phyloP scores from a whole-genome alignment of 2,329 filamentous ascomycete species.

The Clarireedia paspali region DNA sequence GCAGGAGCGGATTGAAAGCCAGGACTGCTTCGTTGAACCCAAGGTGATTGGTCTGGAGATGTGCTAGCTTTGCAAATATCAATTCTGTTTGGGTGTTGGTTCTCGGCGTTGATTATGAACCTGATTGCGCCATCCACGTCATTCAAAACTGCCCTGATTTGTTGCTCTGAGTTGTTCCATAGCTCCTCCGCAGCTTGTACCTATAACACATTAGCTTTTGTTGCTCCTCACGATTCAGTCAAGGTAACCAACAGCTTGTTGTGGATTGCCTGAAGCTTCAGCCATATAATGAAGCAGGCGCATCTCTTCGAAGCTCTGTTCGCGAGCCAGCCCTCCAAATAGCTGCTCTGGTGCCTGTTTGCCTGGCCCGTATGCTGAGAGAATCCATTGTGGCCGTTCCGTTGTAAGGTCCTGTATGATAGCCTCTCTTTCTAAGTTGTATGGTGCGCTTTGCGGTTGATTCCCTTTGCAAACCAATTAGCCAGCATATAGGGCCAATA shows the following conservation, averaged over 20 bases:
- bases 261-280: constrained; percentile 50
- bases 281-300: constrained; percentile 69
- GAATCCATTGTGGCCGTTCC: constrained; percentile 74
- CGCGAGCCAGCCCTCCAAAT: constrained; percentile 69
- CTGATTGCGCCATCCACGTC: constrained; percentile 66
- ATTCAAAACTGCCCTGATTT: constrained; percentile 62
- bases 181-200: constrained; percentile 53
- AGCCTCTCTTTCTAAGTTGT: constrained; percentile 33
- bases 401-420: constrained; percentile 61
- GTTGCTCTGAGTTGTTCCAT: constrained; percentile 56
- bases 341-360: constrained; percentile 71
- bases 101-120: constrained; percentile 57
- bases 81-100: constrained; percentile 67
- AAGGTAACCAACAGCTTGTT: constrained; percentile 33
- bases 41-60: constrained; percentile 19
- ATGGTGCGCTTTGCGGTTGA: constrained; percentile 14
- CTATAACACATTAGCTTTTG: constrained; percentile 31
- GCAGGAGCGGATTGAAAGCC: constrained; percentile 28
- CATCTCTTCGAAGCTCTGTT: constrained; percentile 86
- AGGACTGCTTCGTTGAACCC: constrained; percentile 6
- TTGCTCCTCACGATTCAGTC: background rate
- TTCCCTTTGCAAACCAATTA: constrained; percentile 1
- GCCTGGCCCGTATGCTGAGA: constrained; percentile 79
- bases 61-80: constrained; percentile 47
- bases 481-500: background rate